Evolutionary conservation across 148 eudicot species (phyloP).

Genomic region (Vaccinium myrtillus): DNA sequence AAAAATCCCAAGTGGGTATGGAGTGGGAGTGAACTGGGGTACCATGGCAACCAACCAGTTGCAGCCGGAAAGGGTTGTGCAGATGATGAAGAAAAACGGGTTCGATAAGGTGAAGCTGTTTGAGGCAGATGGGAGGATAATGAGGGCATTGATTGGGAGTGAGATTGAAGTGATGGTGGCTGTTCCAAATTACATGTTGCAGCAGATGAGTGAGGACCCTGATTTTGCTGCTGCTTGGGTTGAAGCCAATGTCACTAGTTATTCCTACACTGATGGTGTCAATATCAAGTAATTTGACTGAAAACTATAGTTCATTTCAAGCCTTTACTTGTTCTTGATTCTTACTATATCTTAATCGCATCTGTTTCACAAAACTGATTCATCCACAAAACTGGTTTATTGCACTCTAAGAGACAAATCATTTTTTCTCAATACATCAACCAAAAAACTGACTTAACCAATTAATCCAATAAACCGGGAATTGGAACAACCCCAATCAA

Average conservation of each 20-base stretch:
- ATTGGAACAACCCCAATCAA: too few relatives aligned
- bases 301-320: not conserved
- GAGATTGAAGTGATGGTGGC: constrained; percentile 85
- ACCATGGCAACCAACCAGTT: constrained; percentile 75
- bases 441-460: too few relatives aligned
- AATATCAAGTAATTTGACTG: constrained; percentile 60
- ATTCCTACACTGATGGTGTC: constrained; percentile 72
- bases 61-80: constrained; percentile 64
- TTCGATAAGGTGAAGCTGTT: constrained; percentile 82
- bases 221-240: constrained; percentile 77
- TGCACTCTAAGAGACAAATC: too few relatives aligned
- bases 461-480: too few relatives aligned
- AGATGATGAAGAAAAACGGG: constrained; percentile 81
- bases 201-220: constrained; percentile 59
- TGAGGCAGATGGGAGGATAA: constrained; percentile 69
- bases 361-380: too few relatives aligned
- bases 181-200: constrained; percentile 80
- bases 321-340: not conserved
- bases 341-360: not conserved
- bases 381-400: too few relatives aligned
- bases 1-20: constrained; percentile 20
- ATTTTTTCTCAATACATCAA: too few relatives aligned
- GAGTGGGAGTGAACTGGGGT: constrained; percentile 96
- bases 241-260: constrained; percentile 70
- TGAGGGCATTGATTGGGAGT: constrained; percentile 68